phyloP scores from a whole-genome alignment of 169 alveolate genomes.

The Eimeria necatrix region DNA sequence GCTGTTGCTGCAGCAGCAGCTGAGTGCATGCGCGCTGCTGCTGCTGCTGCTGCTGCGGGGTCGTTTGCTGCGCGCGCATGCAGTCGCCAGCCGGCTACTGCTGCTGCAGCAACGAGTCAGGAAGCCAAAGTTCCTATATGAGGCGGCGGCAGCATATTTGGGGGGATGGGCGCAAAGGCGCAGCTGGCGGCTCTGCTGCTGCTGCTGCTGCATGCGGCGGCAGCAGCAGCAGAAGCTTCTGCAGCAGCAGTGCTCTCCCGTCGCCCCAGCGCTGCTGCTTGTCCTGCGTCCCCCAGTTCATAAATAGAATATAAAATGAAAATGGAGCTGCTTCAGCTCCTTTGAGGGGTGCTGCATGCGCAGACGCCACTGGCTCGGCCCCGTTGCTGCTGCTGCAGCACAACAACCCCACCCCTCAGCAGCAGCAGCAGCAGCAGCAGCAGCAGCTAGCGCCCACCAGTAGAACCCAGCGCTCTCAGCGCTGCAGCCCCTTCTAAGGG shows the following conservation, averaged over 20 bases:
- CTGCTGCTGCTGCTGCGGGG: constrained; percentile 20
- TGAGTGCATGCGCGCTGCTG: neutral
- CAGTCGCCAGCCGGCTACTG: neutral
- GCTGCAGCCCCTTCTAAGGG: neutral
- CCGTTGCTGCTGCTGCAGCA: too few relatives aligned
- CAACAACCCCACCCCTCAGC: neutral
- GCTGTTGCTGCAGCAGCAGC: neutral
- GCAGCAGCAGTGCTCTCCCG: too few relatives aligned
- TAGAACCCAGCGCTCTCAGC: neutral
- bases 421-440: constrained; percentile 28
- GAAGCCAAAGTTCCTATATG: neutral
- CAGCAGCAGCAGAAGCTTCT: too few relatives aligned
- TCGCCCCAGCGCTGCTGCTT: too few relatives aligned
- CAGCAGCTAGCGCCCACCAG: neutral
- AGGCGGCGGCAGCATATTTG: neutral
- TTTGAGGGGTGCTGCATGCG: too few relatives aligned
- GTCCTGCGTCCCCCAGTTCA: too few relatives aligned
- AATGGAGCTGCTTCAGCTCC: too few relatives aligned
- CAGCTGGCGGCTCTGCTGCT: neutral
- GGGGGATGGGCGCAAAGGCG: neutral
- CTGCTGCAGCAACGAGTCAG: constrained; percentile 32
- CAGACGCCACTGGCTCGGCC: too few relatives aligned
- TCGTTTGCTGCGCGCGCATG: neutral
- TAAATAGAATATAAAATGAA: too few relatives aligned
- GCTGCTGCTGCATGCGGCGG: too few relatives aligned